Percentiles rank a stretch among this genome's conserved stretches.
Evolutionary conservation across 345 rosid genomes (phyloP).

Genomic region (Acer campestre): DNA sequence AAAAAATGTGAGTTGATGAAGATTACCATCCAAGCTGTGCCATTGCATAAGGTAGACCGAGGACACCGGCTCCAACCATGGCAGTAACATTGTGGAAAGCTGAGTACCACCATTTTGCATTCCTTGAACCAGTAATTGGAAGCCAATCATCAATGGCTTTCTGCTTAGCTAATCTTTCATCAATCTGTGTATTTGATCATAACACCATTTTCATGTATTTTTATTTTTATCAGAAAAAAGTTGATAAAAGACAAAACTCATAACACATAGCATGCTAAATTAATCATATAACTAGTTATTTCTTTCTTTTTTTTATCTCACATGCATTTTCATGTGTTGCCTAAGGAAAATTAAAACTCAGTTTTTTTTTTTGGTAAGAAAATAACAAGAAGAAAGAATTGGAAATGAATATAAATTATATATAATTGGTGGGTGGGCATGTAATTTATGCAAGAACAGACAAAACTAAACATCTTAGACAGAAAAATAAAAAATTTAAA

Average conservation of each 20-base stretch:
- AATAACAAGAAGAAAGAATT: no score
- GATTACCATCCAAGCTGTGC: not conserved
- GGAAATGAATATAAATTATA: no score
- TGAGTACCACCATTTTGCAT: not conserved
- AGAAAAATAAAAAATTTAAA: not conserved
- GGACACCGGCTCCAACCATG: slow-evolving; percentile 1
- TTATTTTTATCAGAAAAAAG: not conserved
- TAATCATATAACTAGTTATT: no score
- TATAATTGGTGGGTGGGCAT: not conserved
- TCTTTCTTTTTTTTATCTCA: not conserved
- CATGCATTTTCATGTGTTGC: not conserved
- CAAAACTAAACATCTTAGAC: not conserved
- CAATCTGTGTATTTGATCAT: not conserved
- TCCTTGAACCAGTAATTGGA: not conserved
- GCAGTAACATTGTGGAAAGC: not conserved
- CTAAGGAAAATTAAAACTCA: not conserved
- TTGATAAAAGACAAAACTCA: no score
- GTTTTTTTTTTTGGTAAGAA: no score
- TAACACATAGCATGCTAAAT: not conserved
- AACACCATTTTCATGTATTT: no score
- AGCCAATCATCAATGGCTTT: not conserved
- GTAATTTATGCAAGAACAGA: not conserved
- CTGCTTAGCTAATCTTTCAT: not conserved
- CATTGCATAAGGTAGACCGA: not conserved
- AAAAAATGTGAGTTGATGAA: no score